Percentiles rank a stretch among this genome's conserved stretches.
phyloP scores from a whole-genome alignment of 139 green algal species.

The Micromonas pusilla region DNA sequence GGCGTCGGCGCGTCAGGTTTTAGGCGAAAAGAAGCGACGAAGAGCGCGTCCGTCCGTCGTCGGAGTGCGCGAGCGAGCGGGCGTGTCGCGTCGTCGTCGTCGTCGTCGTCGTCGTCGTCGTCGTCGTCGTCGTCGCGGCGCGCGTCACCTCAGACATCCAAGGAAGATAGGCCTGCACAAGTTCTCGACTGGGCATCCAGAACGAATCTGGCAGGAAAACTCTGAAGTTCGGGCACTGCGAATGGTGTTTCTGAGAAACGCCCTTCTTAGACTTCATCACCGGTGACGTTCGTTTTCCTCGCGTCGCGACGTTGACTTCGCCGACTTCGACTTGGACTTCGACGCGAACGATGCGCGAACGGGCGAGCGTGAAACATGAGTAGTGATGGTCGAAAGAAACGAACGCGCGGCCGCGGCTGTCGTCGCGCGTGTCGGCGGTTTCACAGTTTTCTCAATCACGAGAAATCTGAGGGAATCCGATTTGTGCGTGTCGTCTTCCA shows the following conservation, averaged over 20 bases:
- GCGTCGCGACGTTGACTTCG: too few species aligned
- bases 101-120: too few species aligned
- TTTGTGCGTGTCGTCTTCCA: constrained; percentile 9
- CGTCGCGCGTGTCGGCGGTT: not conserved
- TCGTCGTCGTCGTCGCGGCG: too few species aligned
- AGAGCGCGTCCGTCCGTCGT: too few species aligned
- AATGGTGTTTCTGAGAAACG: constrained; percentile 29
- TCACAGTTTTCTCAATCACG: not conserved
- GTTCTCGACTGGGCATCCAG: not conserved
- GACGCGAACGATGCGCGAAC: too few species aligned
- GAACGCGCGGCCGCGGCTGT: not conserved
- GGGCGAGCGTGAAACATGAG: too few species aligned
- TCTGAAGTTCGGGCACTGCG: constrained; percentile 26
- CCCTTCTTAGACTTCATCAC: constrained; percentile 24
- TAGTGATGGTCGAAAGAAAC: not conserved
- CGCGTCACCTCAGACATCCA: constrained; percentile 26
- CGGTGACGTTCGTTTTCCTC: too few species aligned
- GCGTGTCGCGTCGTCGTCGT: too few species aligned
- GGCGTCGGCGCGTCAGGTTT: too few species aligned
- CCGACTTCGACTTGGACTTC: too few species aligned
- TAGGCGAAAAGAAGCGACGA: too few species aligned
- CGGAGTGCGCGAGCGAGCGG: too few species aligned
- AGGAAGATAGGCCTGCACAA: constrained; percentile 25
- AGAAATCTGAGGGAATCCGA: constrained; percentile 25
- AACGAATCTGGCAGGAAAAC: constrained; percentile 25